Evolutionary conservation across 257 asterid genomes (phyloP).

Genomic region (Craterostigma plantagineum): DNA sequence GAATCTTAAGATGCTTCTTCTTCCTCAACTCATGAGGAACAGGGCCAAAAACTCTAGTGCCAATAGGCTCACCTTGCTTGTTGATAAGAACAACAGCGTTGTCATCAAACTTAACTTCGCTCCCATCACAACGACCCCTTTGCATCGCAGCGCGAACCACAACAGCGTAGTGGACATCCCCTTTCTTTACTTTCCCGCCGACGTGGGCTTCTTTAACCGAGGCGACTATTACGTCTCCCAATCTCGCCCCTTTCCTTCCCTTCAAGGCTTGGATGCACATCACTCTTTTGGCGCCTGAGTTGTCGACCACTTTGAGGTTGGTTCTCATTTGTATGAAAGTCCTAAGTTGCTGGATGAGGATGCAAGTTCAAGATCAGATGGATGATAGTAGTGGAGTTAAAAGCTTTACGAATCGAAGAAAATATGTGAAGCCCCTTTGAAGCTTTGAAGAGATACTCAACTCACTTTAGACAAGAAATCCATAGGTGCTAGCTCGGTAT

Average conservation of each 20-base stretch:
- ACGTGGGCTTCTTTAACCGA: slow-evolving; percentile 84
- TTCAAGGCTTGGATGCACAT: slow-evolving; percentile 87
- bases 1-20: slow-evolving; percentile 93
- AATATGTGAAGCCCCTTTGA: no score
- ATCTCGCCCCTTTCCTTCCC: slow-evolving; percentile 78
- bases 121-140: slow-evolving; percentile 75
- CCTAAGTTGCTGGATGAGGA: slow-evolving; percentile 48
- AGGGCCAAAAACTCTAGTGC: slow-evolving; percentile 86
- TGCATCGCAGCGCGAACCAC: slow-evolving; percentile 96
- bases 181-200: slow-evolving; percentile 90
- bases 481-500: slow-evolving; percentile 11
- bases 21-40: slow-evolving; percentile 92
- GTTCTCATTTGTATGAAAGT: slow-evolving; percentile 95
- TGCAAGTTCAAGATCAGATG: no score
- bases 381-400: no score
- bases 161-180: slow-evolving; percentile 69
- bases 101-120: slow-evolving; percentile 81
- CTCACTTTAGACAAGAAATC: slow-evolving; percentile 25
- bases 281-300: slow-evolving; percentile 78
- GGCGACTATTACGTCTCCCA: slow-evolving; percentile 77
- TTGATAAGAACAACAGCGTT: slow-evolving; percentile 78
- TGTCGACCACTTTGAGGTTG: slow-evolving; percentile 80
- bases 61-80: slow-evolving; percentile 88
- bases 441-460: background rate
- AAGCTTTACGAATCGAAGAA: no score